phyloP scores from a whole-genome alignment of 345 rosid species.

The Schrenkiella parvula region DNA sequence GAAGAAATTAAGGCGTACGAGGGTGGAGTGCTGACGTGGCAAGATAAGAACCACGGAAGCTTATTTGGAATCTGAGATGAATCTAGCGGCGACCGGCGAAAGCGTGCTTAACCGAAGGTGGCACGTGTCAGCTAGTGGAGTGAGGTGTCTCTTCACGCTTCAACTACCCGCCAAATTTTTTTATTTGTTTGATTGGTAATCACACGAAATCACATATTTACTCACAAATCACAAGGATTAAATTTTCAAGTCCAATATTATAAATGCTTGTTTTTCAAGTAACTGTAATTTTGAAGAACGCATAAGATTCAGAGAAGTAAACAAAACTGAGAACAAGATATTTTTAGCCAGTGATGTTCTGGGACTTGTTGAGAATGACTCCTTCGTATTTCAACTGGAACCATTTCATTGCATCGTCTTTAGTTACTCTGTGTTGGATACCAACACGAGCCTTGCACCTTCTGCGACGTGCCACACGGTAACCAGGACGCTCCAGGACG shows the following conservation, averaged over 20 bases:
- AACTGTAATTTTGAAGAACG: not conserved
- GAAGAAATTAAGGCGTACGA: slow-evolving; percentile 44
- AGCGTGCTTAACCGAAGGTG: slow-evolving; percentile 8
- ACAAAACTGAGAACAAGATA: not conserved
- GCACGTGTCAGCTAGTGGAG: slow-evolving; percentile 53
- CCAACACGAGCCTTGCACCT: slow-evolving; percentile 60
- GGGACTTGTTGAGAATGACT: slow-evolving; percentile 53
- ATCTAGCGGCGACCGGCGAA: slow-evolving; percentile 27
- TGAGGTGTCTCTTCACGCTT: slow-evolving; percentile 28
- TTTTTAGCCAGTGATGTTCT: slow-evolving; percentile 15
- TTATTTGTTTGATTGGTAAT: not conserved
- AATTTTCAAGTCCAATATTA: not conserved
- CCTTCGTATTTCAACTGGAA: slow-evolving; percentile 62
- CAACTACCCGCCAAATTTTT: slow-evolving; percentile 20
- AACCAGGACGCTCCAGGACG: slow-evolving; percentile 52
- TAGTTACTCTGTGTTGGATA: no score
- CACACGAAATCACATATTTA: not conserved
- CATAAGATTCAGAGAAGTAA: not conserved
- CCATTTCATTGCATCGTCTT: slow-evolving; percentile 65
- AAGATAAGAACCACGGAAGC: slow-evolving; percentile 39
- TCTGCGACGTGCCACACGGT: slow-evolving; percentile 52
- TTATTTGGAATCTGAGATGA: slow-evolving; percentile 31
- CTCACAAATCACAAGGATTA: not conserved
- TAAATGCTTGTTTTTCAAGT: not conserved
- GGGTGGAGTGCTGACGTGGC: slow-evolving; percentile 58